Evolutionary conservation across 2,329 filamentous ascomycete genomes (phyloP), one percentile per base, ranked within the genome.

Genomic region (Xylariales sp.): DNA sequence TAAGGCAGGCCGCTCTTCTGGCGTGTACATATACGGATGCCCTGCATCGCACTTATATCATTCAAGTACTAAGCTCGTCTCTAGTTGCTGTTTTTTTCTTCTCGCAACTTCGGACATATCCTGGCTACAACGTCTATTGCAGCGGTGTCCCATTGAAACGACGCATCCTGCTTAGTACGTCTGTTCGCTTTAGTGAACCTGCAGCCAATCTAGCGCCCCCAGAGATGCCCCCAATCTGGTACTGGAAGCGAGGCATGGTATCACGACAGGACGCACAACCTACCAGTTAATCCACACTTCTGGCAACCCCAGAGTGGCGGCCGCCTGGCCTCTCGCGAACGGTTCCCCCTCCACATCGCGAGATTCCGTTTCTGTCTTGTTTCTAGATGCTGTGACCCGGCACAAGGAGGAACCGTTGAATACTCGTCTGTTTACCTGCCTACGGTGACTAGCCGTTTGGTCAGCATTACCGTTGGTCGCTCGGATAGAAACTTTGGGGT

Each of bases 261-360:
- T 56, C 69, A 70, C 69, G 52, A 58, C 69, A 70, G 63, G 65
- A 58, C 53, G 68, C 68, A 70, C 58, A 62, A 36, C 10, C 12
- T 53, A 63, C 67, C 66, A 62, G 57, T 58, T 52, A 62, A 60
- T 58, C 36, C 46, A 52, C 18, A 64, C 64, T 48, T 34, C 39
- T 65, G 65, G 65, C 32, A 43, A 58, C 65, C 66, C 68, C 66
- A 59, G 66, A 66, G 18, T 67, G 46, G 60, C 52, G 30, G 48
- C 61, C 60, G 53, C 52, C 56, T 30, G 32, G 57, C 53, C 36
- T 39, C 36, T 39, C 36, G 8, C 56, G 61, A 52, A 23, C 30
- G 14, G 16, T 64, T 64, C 18, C 43, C 34, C 23, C 53, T 61
- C 58, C 59, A 67, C 60, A 63, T 63, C 48, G 23, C 54, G 48